A percentile compares a stretch with the other conserved stretches of the same genome.
These are phyloP conservation scores for Sporisorium graminicola DNA, from an alignment of 1,284 basidiomycete genomes.

Conservation along the genomic window DNA sequence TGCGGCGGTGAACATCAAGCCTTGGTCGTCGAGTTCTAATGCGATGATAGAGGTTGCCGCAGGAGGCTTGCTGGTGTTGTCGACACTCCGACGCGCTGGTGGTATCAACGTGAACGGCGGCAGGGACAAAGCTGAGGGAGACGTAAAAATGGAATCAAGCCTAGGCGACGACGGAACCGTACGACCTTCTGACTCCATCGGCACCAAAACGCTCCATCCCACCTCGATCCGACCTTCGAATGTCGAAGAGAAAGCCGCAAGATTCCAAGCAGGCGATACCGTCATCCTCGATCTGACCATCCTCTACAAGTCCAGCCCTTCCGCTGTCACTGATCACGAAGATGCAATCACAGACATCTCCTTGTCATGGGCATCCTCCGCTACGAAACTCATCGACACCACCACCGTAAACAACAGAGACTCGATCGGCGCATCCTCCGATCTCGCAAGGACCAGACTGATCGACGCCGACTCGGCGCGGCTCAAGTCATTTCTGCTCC, in stretches of 20 bases:
- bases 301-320: slow-evolving; percentile 9
- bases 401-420: slow-evolving; percentile 9
- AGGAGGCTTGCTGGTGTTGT: slow-evolving; percentile 26
- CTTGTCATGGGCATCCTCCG: slow-evolving; percentile 12
- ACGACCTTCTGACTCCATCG: slow-evolving; percentile 14
- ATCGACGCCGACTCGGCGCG: slow-evolving; percentile 31
- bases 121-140: neutral
- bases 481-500: slow-evolving; percentile 10
- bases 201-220: slow-evolving; percentile 18
- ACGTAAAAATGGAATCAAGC: slow-evolving; percentile 18
- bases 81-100: slow-evolving; percentile 25
- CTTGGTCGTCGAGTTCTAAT: slow-evolving; percentile 17
- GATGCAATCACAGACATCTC: slow-evolving; percentile 15
- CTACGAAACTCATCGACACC: neutral
- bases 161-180: slow-evolving; percentile 26
- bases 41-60: neutral
- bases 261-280: slow-evolving; percentile 20
- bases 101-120: neutral
- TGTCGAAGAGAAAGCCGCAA: neutral
- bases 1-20: neutral
- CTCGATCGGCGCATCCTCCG: slow-evolving; percentile 10
- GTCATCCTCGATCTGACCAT: slow-evolving; percentile 26
- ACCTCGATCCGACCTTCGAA: slow-evolving; percentile 2
- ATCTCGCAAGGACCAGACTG: slow-evolving; percentile 4
- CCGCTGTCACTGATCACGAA: neutral